phyloP scores from a whole-genome alignment of 1,284 basidiomycete species.

The Rhodotorula sp. region DNA sequence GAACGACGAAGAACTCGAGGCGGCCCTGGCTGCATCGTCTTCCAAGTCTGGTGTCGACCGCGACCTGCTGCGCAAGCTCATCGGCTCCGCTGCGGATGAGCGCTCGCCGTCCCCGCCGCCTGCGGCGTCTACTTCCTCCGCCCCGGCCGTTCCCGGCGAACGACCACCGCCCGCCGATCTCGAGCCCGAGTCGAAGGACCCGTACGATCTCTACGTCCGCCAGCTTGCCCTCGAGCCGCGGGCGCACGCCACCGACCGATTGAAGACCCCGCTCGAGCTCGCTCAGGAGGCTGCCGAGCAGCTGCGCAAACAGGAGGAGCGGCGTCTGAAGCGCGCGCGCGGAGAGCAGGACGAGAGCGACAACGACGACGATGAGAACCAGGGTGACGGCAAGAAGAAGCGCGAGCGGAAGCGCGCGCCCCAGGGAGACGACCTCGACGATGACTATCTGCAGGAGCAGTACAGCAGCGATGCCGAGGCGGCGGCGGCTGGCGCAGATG shows the following conservation, averaged over 20 bases:
- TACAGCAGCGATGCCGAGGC: conserved; percentile 42
- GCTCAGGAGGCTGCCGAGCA: conserved; percentile 84
- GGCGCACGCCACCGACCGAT: conserved; percentile 90
- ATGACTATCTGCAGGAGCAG: conserved; percentile 65
- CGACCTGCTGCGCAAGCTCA: conserved; percentile 43
- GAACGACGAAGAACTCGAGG: conserved; percentile 35
- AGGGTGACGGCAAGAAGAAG: conserved; percentile 51
- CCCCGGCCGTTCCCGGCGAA: not conserved
- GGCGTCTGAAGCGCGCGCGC: conserved; percentile 77
- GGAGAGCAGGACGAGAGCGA: conserved; percentile 61
- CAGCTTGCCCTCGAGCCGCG: conserved; percentile 91
- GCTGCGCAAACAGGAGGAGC: conserved; percentile 80
- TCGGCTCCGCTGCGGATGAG: conserved; percentile 35
- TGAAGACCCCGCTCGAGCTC: conserved; percentile 93
- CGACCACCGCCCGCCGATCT: conserved; percentile 22
- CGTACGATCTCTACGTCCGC: conserved; percentile 86
- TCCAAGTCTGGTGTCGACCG: conserved; percentile 41
- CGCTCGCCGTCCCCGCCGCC: conserved; percentile 13
- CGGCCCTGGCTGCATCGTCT: conserved; percentile 37
- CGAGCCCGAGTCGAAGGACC: conserved; percentile 37
- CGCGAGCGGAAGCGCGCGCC: conserved; percentile 55
- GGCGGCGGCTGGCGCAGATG: conserved; percentile 31
- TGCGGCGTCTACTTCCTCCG: not conserved
- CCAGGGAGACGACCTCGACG: conserved; percentile 80
- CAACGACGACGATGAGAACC: conserved; percentile 51